Percentiles rank a stretch among this genome's conserved stretches.
phyloP scores from a whole-genome alignment of 1,139 yeast species.

The Taiozyma onychis region DNA sequence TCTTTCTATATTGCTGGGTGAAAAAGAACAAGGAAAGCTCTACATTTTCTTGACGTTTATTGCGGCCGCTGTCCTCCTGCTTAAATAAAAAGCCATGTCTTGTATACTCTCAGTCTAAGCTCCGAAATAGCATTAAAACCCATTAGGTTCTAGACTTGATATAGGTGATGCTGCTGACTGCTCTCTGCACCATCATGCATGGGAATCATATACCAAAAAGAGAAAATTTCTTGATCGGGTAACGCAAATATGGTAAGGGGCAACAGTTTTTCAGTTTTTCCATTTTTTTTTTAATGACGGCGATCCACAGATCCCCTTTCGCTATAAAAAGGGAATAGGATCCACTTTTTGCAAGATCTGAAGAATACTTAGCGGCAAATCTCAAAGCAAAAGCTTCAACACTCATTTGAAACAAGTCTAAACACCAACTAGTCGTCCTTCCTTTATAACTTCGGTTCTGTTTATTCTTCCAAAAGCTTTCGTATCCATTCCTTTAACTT shows the following conservation, averaged over 20 bases:
- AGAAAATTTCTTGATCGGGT: not conserved
- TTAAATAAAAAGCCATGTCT: not conserved
- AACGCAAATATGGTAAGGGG: not conserved
- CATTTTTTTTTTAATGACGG: not conserved
- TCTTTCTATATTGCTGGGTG: too few species aligned
- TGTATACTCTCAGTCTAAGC: not conserved
- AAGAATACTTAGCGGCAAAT: not conserved
- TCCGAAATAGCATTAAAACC: not conserved
- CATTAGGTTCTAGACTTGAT: not conserved
- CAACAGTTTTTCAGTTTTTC: not conserved
- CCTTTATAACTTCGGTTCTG: slow-evolving; percentile 1
- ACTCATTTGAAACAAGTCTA: not conserved
- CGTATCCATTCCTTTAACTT: not conserved
- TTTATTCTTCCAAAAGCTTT: not conserved
- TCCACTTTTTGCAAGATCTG: not conserved
- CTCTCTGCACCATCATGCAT: not conserved
- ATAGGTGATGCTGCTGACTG: not conserved
- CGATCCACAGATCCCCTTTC: not conserved
- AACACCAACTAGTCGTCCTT: slow-evolving; percentile 5
- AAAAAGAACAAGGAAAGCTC: too few species aligned
- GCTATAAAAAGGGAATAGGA: not conserved
- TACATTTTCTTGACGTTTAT: too few species aligned
- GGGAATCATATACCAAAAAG: not conserved
- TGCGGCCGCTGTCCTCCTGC: not conserved
- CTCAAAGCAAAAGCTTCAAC: not conserved